Base-by-base conservation (phyloP, 306 rosid species). In the Alnus rubra region DNA sequence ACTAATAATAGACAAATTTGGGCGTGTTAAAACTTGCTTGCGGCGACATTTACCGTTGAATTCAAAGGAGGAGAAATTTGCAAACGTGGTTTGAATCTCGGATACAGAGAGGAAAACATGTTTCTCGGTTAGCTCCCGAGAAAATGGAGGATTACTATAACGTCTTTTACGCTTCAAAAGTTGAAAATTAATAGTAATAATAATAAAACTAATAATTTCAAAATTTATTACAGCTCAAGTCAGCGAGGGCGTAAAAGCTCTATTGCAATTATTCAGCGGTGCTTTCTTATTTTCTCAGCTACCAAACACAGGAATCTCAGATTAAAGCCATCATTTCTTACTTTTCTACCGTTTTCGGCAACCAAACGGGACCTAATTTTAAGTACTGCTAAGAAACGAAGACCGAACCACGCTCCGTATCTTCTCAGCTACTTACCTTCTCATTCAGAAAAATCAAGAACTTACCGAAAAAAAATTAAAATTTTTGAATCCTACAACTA, bases 81-180 rank as follows among this genome's bases (percentile, higher is more conserved):
- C 1, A 59, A 56, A 13, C 30, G 77, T 39, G 44, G 35, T 52
- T 44, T 70, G 70, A 62, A 69, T 81, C 37, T 54, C 51, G 81
- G 87, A 87, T 87, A 87, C 50, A 83, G 78, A 52, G 65, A 35
- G 35, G 9, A 55, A 77, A 81, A 18, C 64, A 51, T 45, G 48
- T 68, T 47, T 76, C 19, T 45, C 44, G 37, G 58, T 55, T 80
- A 59, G 50, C 51, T 51, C 42, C 49, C 4, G 73, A 39, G 59
- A 62, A 42, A 42, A 39, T 14, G 67, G 72, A 69, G 13, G 31
- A 58, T 56, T 1, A 81, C 42, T 28, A 49, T 2, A 1, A 0
- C 10, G 16, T 63, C 35, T 28, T 9, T 1, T 8, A 30, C 8
- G 18, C 30, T 54, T 19, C 16, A 64, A 39, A 53, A 48, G 9